Conservation (phyloP, 1,139 yeast genomes). For the Yamadazyma membranifaciens region DNA sequence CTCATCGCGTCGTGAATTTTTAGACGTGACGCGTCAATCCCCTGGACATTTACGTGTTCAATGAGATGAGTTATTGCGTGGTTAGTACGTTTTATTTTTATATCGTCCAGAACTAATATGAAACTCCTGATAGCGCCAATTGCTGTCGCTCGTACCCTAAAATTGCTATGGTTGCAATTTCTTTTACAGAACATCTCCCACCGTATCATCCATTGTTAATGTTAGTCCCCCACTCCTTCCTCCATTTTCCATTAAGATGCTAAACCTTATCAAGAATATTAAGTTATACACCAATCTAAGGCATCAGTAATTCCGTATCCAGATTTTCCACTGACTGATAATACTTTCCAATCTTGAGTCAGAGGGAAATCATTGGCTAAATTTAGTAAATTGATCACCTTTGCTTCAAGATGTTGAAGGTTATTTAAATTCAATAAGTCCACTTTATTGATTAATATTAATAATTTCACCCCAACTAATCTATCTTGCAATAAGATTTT, state of each 20-base stretch:
- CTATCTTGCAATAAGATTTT: slow-evolving; percentile 66
- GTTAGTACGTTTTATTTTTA: no score
- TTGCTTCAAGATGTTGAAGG: slow-evolving; percentile 3
- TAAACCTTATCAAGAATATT: no score
- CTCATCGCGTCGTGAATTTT: slow-evolving; percentile 8
- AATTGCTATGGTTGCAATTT: slow-evolving; percentile 2
- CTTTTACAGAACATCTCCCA: neutral
- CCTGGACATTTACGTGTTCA: no score
- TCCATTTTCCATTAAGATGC: slow-evolving; percentile 26
- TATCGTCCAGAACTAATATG: no score
- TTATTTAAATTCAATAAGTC: slow-evolving; percentile 27
- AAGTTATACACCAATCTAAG: slow-evolving; percentile 20
- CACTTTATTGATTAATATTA: slow-evolving; percentile 57
- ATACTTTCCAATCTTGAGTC: slow-evolving; percentile 35
- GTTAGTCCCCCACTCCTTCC: neutral
- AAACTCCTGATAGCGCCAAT: no score
- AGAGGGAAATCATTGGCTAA: slow-evolving; percentile 22
- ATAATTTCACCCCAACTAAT: slow-evolving; percentile 61
- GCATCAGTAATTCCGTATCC: slow-evolving; percentile 26
- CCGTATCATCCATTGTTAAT: neutral
- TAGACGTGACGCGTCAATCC: slow-evolving; percentile 1
- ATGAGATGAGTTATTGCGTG: no score
- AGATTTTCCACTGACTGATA: slow-evolving; percentile 56
- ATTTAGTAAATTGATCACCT: slow-evolving; percentile 23
- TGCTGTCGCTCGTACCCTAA: no score